Percentiles rank a stretch among this genome's conserved stretches.
Conservation (phyloP, 345 rosid species). For the Salix arbutifolia region DNA sequence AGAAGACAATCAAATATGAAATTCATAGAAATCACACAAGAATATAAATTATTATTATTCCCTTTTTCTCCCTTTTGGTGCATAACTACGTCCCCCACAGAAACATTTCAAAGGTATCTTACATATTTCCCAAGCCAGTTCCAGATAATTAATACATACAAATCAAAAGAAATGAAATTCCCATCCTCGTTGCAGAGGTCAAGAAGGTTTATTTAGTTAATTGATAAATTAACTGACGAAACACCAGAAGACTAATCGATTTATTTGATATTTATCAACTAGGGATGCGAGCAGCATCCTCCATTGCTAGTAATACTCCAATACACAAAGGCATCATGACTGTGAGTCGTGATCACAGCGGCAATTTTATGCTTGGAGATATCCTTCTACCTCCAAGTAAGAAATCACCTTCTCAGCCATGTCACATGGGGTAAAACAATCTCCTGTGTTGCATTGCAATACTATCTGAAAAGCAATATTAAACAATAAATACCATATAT, state of each 20-base stretch:
- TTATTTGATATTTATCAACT: neutral
- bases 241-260: neutral
- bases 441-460: constrained; percentile 12
- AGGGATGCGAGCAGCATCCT: neutral
- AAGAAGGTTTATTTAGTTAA: neutral
- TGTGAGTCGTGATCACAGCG: neutral
- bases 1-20: too few species aligned
- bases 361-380: constrained; percentile 15
- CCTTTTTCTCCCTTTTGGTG: neutral
- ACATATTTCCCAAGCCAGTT: neutral
- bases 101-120: neutral
- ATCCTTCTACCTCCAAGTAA: constrained; percentile 22
- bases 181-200: neutral
- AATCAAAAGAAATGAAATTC: neutral
- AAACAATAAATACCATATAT: neutral
- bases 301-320: neutral
- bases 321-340: neutral
- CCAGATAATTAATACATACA: neutral
- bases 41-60: neutral
- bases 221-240: neutral
- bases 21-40: neutral
- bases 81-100: neutral
- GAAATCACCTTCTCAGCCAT: constrained; percentile 22
- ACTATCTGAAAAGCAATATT: constrained; percentile 5
- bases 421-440: constrained; percentile 11